These are phyloP conservation scores for Crinitomyces ghanaensis DNA, from an alignment of 805 yeast genomes.

Conservation along the genomic window DNA sequence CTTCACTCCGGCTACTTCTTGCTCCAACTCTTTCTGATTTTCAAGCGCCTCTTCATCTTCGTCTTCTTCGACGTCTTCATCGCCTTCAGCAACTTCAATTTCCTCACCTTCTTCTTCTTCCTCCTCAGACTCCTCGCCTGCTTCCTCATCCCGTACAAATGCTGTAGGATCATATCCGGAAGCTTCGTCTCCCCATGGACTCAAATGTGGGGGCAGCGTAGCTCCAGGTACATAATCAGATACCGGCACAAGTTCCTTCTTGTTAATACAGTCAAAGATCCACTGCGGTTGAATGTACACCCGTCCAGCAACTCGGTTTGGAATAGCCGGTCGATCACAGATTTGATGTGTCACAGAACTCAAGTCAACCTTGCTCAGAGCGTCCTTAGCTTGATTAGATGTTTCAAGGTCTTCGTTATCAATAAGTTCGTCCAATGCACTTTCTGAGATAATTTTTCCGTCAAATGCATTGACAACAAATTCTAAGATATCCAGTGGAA, in stretches of 20 bases:
- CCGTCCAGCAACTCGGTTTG: constrained; percentile 74
- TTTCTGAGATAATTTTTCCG: constrained; percentile 75
- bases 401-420: constrained; percentile 35
- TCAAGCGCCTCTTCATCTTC: constrained; percentile 29
- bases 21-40: constrained; percentile 74
- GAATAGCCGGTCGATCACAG: constrained; percentile 78
- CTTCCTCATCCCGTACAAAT: constrained; percentile 39
- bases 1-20: constrained; percentile 81
- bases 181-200: constrained; percentile 98
- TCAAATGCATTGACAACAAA: constrained; percentile 79
- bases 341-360: constrained; percentile 82
- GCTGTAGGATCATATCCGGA: constrained; percentile 81
- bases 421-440: constrained; percentile 67
- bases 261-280: constrained; percentile 87
- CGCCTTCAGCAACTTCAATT: constrained; percentile 42
- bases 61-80: constrained; percentile 29
- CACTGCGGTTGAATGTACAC: constrained; percentile 96
- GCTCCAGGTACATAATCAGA: constrained; percentile 88
- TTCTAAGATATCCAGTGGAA: constrained; percentile 82
- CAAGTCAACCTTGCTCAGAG: constrained; percentile 39
- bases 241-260: constrained; percentile 61
- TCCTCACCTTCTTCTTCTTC: constrained; percentile 39
- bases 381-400: constrained; percentile 25
- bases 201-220: constrained; percentile 87
- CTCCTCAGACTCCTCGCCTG: constrained; percentile 40